Conservation (phyloP, 257 asterid genomes). For the Coffea eugenioides region DNA sequence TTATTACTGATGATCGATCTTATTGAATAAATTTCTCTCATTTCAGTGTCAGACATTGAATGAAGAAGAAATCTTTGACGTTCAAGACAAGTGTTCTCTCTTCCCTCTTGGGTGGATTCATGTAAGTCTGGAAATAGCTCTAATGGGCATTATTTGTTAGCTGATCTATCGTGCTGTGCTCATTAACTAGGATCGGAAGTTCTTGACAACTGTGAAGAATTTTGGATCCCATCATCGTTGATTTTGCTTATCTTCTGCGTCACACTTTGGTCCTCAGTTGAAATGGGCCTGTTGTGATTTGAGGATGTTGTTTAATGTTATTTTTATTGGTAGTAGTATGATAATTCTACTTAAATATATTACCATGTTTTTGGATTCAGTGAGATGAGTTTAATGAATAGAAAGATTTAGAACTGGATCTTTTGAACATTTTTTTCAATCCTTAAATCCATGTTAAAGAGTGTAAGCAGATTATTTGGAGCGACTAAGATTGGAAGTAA, state of each 20-base stretch:
- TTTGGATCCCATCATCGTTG: background rate
- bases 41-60: slow-evolving; percentile 87
- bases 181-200: background rate
- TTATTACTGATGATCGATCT: background rate
- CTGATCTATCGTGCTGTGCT: slow-evolving; percentile 11
- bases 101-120: slow-evolving; percentile 99
- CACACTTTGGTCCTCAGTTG: background rate
- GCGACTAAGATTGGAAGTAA: background rate
- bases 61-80: slow-evolving; percentile 88
- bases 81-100: slow-evolving; percentile 77
- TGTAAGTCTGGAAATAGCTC: slow-evolving; percentile 53
- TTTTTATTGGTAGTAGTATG: background rate
- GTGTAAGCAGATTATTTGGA: background rate
- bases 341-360: background rate
- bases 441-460: background rate
- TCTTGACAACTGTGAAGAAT: background rate
- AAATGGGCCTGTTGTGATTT: background rate
- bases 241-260: slow-evolving; percentile 5
- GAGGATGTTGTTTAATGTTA: background rate
- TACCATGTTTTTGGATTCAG: background rate
- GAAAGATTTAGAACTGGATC: background rate
- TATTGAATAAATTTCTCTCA: slow-evolving; percentile 25
- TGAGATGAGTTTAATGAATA: background rate
- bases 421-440: background rate
- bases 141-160: slow-evolving; percentile 3